Evolutionary conservation across 148 eudicot genomes (phyloP).

Genomic region (Chenopodium suecicum): DNA sequence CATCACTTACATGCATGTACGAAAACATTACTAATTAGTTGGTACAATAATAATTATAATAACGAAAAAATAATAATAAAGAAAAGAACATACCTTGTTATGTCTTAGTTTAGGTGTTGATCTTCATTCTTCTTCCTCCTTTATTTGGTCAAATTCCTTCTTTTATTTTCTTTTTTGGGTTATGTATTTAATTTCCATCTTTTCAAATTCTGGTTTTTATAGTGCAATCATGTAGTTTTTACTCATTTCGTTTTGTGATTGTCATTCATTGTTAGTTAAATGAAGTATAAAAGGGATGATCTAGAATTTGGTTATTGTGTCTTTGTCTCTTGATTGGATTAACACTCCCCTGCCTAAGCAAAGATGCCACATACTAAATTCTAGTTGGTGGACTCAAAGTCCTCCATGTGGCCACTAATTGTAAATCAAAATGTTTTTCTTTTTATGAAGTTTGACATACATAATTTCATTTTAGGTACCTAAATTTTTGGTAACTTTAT

Average conservation of each 20-base stretch:
- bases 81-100: not conserved
- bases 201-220: not conserved
- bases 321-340: constrained; percentile 5
- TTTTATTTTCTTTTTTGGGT: not conserved
- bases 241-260: not conserved
- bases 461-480: too few species aligned
- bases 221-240: not conserved
- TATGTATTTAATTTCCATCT: not conserved
- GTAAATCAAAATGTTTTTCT: too few species aligned
- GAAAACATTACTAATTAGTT: not conserved
- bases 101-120: not conserved
- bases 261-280: not conserved
- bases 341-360: constrained; percentile 8
- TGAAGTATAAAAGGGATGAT: not conserved
- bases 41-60: not conserved
- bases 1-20: not conserved
- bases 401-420: not conserved
- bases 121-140: not conserved
- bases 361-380: not conserved
- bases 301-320: not conserved
- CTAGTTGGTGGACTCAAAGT: not conserved
- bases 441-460: too few species aligned
- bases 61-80: not conserved
- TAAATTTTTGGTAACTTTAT: too few species aligned
- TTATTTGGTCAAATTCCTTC: not conserved